Evolutionary conservation across 345 rosid species (phyloP).

Genomic region (Mercurialis annua): DNA sequence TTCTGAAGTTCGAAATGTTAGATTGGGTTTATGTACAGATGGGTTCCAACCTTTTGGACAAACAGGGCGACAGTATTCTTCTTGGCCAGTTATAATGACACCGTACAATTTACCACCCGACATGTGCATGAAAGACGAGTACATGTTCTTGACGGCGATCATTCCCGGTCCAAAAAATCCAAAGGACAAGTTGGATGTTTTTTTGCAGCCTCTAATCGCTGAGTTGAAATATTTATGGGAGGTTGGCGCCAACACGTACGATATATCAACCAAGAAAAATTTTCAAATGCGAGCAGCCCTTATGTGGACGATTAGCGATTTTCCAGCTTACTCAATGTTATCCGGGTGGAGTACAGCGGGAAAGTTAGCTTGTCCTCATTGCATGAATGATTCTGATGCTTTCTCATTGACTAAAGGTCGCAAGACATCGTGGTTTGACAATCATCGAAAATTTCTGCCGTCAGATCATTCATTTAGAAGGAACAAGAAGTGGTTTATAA

Average conservation of each 20-base stretch:
- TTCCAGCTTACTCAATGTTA: background rate
- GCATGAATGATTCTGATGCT: too few relatives aligned
- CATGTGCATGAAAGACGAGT: background rate
- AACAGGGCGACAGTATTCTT: background rate
- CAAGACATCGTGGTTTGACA: background rate
- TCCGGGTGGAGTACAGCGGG: background rate
- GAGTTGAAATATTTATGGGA: background rate
- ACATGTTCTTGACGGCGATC: background rate
- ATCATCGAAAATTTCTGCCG: background rate
- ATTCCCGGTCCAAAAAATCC: background rate
- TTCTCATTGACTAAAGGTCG: too few relatives aligned
- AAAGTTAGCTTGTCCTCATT: background rate
- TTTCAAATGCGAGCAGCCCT: background rate
- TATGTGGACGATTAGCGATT: background rate
- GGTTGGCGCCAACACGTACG: background rate
- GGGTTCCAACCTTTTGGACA: slow-evolving; percentile 9
- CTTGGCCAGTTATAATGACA: background rate
- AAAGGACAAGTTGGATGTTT: slow-evolving; percentile 2
- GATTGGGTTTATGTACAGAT: background rate
- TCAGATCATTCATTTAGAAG: too few relatives aligned
- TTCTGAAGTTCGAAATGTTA: background rate
- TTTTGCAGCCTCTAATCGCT: background rate
- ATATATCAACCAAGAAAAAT: background rate
- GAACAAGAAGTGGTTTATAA: too few relatives aligned
- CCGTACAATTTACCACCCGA: background rate